Conservation (phyloP, 208 protist genomes). For the Leishmania guyanensis region DNA sequence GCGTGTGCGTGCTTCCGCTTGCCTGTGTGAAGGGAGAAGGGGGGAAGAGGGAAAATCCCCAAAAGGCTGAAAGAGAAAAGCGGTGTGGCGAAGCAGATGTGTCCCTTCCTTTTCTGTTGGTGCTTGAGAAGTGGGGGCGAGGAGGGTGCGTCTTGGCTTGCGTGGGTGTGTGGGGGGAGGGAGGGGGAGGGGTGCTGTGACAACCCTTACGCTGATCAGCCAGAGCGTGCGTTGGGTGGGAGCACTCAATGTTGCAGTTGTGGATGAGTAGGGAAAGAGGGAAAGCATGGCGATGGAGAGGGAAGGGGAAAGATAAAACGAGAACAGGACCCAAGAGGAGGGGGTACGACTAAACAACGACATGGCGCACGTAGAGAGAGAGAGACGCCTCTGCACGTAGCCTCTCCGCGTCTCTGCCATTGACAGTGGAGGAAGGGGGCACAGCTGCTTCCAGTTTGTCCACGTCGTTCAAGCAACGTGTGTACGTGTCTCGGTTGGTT, state of each 20-base stretch:
- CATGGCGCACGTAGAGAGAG: neutral
- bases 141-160: neutral
- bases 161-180: neutral
- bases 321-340: neutral
- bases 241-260: neutral
- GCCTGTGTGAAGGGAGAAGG: neutral
- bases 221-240: neutral
- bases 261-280: constrained; percentile 1
- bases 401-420: neutral
- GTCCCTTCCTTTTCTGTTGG: neutral
- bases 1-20: neutral
- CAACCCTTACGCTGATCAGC: neutral
- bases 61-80: neutral
- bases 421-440: neutral
- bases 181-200: neutral
- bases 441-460: neutral
- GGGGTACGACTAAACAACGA: neutral
- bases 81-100: neutral
- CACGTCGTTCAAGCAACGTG: neutral
- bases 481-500: neutral
- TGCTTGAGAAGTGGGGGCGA: neutral
- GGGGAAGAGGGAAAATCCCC: neutral
- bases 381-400: neutral
- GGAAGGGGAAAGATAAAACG: too few species aligned
- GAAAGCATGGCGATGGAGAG: neutral